phyloP scores from a whole-genome alignment of 2,329 filamentous ascomycete species.

The Hymenoscyphus fraxineus region DNA sequence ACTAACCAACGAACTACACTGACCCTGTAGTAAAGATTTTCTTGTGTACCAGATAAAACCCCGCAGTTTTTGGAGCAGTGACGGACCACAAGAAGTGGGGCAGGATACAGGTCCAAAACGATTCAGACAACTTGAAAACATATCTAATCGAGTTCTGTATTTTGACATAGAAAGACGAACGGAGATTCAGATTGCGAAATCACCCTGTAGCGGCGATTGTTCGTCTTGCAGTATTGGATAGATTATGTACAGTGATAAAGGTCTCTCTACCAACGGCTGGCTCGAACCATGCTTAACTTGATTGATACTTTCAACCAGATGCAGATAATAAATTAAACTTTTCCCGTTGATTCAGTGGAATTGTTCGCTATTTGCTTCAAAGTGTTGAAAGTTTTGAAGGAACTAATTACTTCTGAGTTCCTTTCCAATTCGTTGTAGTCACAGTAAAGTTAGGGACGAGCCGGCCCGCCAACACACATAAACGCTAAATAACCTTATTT shows the following conservation, averaged over 20 bases:
- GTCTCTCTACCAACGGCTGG: too few relatives aligned
- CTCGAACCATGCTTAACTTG: not conserved
- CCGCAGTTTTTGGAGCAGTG: too few relatives aligned
- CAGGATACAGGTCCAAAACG: too few relatives aligned
- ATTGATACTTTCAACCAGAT: not conserved
- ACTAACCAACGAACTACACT: too few relatives aligned
- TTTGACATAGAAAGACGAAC: not conserved
- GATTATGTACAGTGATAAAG: too few relatives aligned
- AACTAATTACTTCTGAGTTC: not conserved
- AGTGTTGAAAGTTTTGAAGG: too few relatives aligned
- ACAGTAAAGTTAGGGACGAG: not conserved
- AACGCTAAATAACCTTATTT: not conserved
- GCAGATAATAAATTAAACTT: not conserved
- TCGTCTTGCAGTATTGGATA: not conserved
- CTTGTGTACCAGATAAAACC: too few relatives aligned
- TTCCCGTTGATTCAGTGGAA: not conserved
- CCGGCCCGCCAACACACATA: slow-evolving; percentile 5
- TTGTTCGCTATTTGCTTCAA: not conserved
- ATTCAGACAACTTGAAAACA: not conserved
- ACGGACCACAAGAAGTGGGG: too few relatives aligned
- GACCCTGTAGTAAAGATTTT: too few relatives aligned
- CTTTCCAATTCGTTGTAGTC: not conserved
- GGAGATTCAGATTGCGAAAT: not conserved
- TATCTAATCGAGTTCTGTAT: not conserved
- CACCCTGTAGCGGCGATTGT: not conserved